Base-by-base conservation (phyloP, 2,329 filamentous ascomycete genomes). In the Hypoxylon sp. region DNA sequence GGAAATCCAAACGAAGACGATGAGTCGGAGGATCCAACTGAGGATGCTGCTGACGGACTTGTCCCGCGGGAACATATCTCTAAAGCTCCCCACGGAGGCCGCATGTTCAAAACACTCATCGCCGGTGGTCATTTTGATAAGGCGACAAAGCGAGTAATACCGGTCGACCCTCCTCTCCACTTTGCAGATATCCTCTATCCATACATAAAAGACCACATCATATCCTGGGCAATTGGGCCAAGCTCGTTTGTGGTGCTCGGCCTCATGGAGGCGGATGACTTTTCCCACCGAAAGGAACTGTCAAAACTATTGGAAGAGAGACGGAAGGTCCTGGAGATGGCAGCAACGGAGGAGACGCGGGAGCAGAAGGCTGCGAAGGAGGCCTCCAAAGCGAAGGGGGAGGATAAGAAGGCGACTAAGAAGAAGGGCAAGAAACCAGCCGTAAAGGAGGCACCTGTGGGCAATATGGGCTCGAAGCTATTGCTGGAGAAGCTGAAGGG, bases 41-140 rank as follows among this genome's bases (percentile, higher is more conserved):
- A 79, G 43, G 78, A 79, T 26, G 66, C 66, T 5, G 38, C 46
- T 20, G 33, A 18, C 7, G 52, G 17, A 4, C 41, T 47, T 27
- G 23, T 75, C 13, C 66, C 75, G 3, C 71, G 70, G 18, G 70
- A 74, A 24, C 88, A 92, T 70, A 80, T 89, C 52, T 83, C 86
- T 21, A 79, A 83, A 67, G 82, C 83, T 31, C 72, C 86, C 0
- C 82, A 81, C 66, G 89, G 87, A 35, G 92, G 91, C 13, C 88
- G 92, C 57, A 89, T 97, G 88, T 83, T 98, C 69, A 97, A 97
- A 79, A 89, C 89, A 0, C 83, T 99, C 6, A 92, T 97, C 20
- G 88, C 92, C 51, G 95, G 95, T 37, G 95, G 96, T 21, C 88
- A 87, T 55, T 99, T 90, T 72, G 92, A 98, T 75, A 85, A 86